A percentile compares a stretch with the other conserved stretches of the same genome.
Conservation (phyloP, 768 basidiomycete species). For the Cantharellus anzutake region DNA sequence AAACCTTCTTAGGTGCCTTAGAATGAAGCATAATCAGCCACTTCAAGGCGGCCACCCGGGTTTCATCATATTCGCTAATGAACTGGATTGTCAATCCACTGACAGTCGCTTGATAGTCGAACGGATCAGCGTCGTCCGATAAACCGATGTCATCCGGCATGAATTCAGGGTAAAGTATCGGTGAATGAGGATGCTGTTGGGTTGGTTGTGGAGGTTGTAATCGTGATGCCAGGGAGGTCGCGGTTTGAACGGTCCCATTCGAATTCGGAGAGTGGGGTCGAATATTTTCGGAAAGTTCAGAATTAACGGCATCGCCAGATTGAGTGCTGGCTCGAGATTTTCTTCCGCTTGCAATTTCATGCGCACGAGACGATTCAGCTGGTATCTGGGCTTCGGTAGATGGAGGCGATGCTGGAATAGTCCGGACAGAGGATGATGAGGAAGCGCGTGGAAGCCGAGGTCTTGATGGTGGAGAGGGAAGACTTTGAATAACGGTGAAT, state of each 20-base stretch:
- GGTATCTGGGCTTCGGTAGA: slow-evolving; percentile 13
- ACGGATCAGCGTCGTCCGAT: slow-evolving; percentile 32
- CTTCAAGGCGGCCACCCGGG: slow-evolving; percentile 83
- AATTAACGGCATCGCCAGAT: neutral
- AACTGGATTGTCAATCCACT: slow-evolving; percentile 87
- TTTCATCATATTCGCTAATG: slow-evolving; percentile 91
- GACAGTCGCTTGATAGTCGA: slow-evolving; percentile 87
- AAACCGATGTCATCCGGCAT: neutral
- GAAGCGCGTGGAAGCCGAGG: slow-evolving; percentile 10
- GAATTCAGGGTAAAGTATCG: neutral
- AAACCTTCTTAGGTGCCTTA: slow-evolving; percentile 87
- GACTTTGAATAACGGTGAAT: slow-evolving; percentile 63
- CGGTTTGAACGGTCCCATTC: neutral
- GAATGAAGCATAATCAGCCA: slow-evolving; percentile 99
- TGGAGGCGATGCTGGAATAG: slow-evolving; percentile 31
- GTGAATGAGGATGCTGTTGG: neutral
- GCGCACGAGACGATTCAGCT: neutral
- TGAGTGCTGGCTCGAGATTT: neutral
- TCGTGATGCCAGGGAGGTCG: slow-evolving; percentile 24
- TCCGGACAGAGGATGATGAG: neutral
- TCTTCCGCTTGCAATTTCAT: neutral
- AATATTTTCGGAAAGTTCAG: neutral
- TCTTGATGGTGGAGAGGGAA: slow-evolving; percentile 41
- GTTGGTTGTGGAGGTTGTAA: slow-evolving; percentile 1
- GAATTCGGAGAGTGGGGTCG: neutral